phyloP scores from a whole-genome alignment of 1,139 yeast species.

The Entelexis sorbosivorans region DNA sequence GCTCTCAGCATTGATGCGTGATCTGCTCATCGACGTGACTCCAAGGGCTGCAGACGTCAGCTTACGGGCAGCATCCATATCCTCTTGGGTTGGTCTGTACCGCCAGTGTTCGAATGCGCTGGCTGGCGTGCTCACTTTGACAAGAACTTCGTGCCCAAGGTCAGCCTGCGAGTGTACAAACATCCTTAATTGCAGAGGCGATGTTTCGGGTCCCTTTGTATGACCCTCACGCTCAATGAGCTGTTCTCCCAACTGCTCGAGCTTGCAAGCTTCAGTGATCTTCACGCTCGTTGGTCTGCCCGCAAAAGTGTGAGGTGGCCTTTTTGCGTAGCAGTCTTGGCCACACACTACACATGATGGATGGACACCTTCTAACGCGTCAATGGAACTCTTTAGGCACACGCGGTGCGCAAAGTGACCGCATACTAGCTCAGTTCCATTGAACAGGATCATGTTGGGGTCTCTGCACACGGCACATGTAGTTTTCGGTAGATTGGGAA shows the following conservation, averaged over 20 bases:
- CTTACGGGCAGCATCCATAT: neutral
- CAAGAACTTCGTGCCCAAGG: neutral
- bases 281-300: neutral
- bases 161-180: neutral
- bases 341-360: conserved; percentile 8
- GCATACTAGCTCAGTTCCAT: conserved; percentile 9
- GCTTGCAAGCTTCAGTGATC: neutral
- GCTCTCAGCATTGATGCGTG: neutral
- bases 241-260: neutral
- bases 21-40: neutral
- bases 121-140: neutral
- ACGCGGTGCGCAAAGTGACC: conserved; percentile 12
- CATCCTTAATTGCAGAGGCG: neutral
- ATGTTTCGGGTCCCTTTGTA: neutral
- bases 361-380: neutral
- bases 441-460: conserved; percentile 1
- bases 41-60: conserved; percentile 1
- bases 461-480: conserved; percentile 12
- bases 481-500: neutral
- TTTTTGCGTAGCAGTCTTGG: neutral
- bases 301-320: neutral
- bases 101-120: neutral
- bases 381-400: neutral
- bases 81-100: neutral
- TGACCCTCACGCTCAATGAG: neutral